A percentile compares a stretch with the other conserved stretches of the same genome.
phyloP scores from a whole-genome alignment of 345 rosid genomes.

The Pistacia integerrima region DNA sequence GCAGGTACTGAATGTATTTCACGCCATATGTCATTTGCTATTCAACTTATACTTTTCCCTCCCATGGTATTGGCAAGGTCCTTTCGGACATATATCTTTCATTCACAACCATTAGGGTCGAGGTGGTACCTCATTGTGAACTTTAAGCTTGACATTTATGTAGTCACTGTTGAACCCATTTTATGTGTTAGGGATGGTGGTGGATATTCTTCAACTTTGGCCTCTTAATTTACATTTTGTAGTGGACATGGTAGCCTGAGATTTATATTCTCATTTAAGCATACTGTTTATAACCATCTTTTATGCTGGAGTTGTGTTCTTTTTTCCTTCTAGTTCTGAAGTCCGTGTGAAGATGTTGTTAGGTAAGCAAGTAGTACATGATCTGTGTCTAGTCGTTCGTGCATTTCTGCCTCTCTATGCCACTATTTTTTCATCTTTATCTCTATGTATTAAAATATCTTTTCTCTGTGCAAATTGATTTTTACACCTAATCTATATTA shows the following conservation, averaged over 20 bases:
- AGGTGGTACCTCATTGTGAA: neutral
- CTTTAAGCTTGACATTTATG: neutral
- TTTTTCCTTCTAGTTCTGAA: too few species aligned
- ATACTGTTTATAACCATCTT: neutral
- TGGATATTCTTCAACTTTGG: neutral
- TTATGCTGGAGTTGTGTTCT: neutral
- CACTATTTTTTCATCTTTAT: too few species aligned
- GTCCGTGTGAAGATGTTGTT: too few species aligned
- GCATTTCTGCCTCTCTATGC: too few species aligned
- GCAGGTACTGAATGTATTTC: neutral
- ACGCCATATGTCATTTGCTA: neutral
- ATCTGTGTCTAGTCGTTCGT: too few species aligned
- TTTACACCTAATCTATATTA: neutral
- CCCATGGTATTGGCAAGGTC: neutral
- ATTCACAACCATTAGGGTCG: neutral
- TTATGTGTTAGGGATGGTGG: neutral
- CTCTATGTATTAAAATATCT: too few species aligned
- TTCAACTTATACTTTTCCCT: neutral
- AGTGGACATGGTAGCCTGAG: too few species aligned
- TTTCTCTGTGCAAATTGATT: too few species aligned
- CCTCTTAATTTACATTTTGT: neutral
- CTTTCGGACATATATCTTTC: neutral
- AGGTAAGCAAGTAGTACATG: too few species aligned
- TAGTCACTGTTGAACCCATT: neutral
- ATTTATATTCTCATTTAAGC: too few species aligned